These are phyloP conservation scores for Penicillium egyptiacum DNA, from an alignment of 495 filamentous ascomycete genomes.

Conservation along the genomic window DNA sequence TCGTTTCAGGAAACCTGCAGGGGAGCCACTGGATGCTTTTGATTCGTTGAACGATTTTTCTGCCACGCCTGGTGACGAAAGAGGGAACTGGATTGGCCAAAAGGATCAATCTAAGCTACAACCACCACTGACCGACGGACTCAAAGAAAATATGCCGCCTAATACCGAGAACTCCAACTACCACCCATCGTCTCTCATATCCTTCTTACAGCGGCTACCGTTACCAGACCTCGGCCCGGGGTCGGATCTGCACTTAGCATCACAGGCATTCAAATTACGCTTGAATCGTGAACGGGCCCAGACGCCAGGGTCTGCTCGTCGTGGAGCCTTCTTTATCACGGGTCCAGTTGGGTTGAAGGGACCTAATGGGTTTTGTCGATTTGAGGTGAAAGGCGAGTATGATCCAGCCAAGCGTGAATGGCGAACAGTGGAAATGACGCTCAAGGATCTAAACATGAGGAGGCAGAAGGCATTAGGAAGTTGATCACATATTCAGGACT, in stretches of 20 bases:
- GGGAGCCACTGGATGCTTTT: constrained; percentile 16
- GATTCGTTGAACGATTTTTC: constrained; percentile 16
- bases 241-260: constrained; percentile 43
- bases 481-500: constrained; percentile 3
- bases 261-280: constrained; percentile 53
- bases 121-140: constrained; percentile 16
- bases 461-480: constrained; percentile 32
- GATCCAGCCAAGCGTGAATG: constrained; percentile 52
- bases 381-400: constrained; percentile 61
- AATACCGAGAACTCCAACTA: constrained; percentile 26
- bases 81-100: constrained; percentile 24
- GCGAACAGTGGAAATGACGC: constrained; percentile 33
- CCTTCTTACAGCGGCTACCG: constrained; percentile 38
- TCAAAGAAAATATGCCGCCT: constrained; percentile 18
- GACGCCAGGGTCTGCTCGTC: constrained; percentile 45
- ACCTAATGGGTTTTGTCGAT: constrained; percentile 51
- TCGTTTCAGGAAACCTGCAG: constrained; percentile 25
- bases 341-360: constrained; percentile 68
- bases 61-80: constrained; percentile 18
- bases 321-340: constrained; percentile 62
- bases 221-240: constrained; percentile 39
- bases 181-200: constrained; percentile 37
- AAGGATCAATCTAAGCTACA: constrained; percentile 28
- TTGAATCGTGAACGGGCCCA: constrained; percentile 39
- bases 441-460: constrained; percentile 36